Evolutionary conservation across 108 stramenopile genomes (phyloP).

Genomic region (Skeletonema potamos): DNA sequence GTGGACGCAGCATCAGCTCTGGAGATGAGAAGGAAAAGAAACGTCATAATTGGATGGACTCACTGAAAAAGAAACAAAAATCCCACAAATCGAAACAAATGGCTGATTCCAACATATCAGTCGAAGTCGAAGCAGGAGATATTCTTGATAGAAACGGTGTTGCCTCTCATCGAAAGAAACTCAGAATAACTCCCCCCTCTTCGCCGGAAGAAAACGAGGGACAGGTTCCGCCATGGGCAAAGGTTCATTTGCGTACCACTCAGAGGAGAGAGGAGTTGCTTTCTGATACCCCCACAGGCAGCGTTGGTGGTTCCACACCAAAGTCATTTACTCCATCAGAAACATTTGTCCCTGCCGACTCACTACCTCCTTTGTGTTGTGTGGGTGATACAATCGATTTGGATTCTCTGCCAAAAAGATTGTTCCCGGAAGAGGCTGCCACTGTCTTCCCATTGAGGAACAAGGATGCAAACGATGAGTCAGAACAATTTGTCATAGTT

Average conservation of each 20-base stretch:
- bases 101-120: not conserved
- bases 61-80: slow-evolving; percentile 40
- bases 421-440: slow-evolving; percentile 22
- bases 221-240: slow-evolving; percentile 22
- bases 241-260: slow-evolving; percentile 36
- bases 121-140: not conserved
- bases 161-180: slow-evolving; percentile 30
- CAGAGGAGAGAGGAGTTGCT: slow-evolving; percentile 15
- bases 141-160: not conserved
- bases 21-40: slow-evolving; percentile 22
- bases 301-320: not conserved
- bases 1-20: not conserved
- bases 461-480: slow-evolving; percentile 3
- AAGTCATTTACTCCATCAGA: not conserved
- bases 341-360: not conserved
- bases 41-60: slow-evolving; percentile 33
- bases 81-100: slow-evolving; percentile 11
- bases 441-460: slow-evolving; percentile 19
- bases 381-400: slow-evolving; percentile 35
- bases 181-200: slow-evolving; percentile 19
- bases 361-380: slow-evolving; percentile 14
- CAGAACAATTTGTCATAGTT: slow-evolving; percentile 28
- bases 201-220: slow-evolving; percentile 4
- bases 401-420: slow-evolving; percentile 14
- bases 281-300: not conserved